These are phyloP conservation scores for Sclerotinia glacialis DNA, from an alignment of 2,329 filamentous ascomycete genomes.

Conservation along the genomic window DNA sequence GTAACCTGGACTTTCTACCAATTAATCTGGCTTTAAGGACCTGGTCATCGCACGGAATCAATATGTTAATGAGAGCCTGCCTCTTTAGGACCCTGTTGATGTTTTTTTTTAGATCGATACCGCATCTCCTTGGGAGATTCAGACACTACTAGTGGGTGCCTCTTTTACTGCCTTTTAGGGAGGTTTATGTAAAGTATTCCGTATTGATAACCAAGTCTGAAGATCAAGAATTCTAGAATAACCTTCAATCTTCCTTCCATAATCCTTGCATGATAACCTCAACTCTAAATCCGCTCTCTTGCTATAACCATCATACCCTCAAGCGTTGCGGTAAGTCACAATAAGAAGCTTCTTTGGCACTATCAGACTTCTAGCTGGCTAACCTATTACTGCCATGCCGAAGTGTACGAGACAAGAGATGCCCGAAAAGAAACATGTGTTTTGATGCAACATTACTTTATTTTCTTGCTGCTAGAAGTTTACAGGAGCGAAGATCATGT, in stretches of 20 bases:
- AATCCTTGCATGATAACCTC: not conserved
- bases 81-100: not conserved
- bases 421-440: not conserved
- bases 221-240: not conserved
- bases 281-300: too few species aligned
- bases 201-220: not conserved
- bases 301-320: not conserved
- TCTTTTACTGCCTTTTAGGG: too few species aligned
- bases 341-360: not conserved
- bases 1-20: not conserved
- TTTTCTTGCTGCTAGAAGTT: not conserved
- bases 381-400: not conserved
- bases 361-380: not conserved
- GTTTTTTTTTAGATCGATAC: not conserved
- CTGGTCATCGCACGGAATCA: not conserved
- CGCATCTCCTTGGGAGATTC: too few species aligned
- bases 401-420: not conserved
- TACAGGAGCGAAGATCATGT: accelerated
- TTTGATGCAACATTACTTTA: not conserved
- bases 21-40: not conserved
- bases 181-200: not conserved
- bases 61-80: not conserved
- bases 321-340: not conserved
- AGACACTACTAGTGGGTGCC: not conserved
- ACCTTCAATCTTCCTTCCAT: too few species aligned